Evolutionary conservation across 2,329 filamentous ascomycete genomes (phyloP), one percentile per base, ranked within the genome.

Genomic region (Aspergillus japonicus): DNA sequence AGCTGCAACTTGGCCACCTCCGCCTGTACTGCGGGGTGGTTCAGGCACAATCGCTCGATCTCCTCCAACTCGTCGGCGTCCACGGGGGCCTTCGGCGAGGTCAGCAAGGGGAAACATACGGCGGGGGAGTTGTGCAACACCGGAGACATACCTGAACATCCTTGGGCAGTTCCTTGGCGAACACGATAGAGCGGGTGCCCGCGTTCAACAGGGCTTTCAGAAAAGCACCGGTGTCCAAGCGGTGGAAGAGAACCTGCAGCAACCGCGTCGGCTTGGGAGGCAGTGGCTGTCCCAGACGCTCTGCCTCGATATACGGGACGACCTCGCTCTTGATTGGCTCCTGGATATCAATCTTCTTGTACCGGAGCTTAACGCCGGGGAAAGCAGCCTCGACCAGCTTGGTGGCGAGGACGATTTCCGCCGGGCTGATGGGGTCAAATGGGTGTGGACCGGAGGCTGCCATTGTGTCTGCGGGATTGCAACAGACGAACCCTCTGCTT

Each of bases 281-380:
- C 2, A 83, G 75, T 3, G 80, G 76, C 21, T 73, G 73, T 26
- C 83, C 81, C 31, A 76, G 75, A 58, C 86, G 81, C 69, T 89
- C 87, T 42, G 85, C 87, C 54, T 87, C 85, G 19, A 86, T 75
- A 70, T 88, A 89, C n/a, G 82, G 80, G 6, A 87, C 69, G 62
- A 81, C 79, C 64, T 85, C 79, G 42, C 76, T 76, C 78, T 90
- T 90, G 44, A 80, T 78, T 3, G 87, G 87, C 68, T 90, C 87
- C 54, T 87, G 82, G 3, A 89, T 78, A 23, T 85, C 89, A 54
- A 91, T 83, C 65, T 83, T 84, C 76, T 91, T 91, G 80, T 86
- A 87, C 5, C 78, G 74, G 31, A 81, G 62, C 26, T 67, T 60
- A 5, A 74, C 68, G 2, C 70, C 71, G 1, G 75, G 73, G 53